Percentiles rank a stretch among this genome's conserved stretches.
Evolutionary conservation across 805 yeast species (phyloP).

Genomic region (Lachancea nothofagi): DNA sequence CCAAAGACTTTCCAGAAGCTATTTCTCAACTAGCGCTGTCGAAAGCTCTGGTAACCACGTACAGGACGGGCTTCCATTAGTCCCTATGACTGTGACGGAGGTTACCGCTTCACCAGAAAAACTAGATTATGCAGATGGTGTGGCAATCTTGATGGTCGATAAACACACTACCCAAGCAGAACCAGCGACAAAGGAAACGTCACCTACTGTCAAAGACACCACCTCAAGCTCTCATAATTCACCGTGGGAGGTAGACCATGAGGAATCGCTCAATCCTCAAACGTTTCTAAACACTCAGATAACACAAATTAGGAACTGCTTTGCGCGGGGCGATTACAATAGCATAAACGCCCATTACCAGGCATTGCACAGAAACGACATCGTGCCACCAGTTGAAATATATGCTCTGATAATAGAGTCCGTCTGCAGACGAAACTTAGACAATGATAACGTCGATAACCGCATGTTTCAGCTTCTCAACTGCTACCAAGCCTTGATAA

Average conservation of each 20-base stretch:
- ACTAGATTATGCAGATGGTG: not conserved
- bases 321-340: constrained; percentile 28
- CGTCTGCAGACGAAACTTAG: constrained; percentile 44
- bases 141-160: no score
- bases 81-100: not conserved
- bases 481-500: constrained; percentile 61
- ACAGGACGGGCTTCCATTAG: not conserved
- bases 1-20: constrained; percentile 17
- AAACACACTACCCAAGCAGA: no score
- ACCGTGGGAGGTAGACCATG: constrained; percentile 32
- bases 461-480: constrained; percentile 57
- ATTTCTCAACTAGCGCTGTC: constrained; percentile 16
- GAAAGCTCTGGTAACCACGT: not conserved
- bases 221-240: not conserved
- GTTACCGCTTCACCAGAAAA: not conserved
- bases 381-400: constrained; percentile 45
- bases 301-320: constrained; percentile 29
- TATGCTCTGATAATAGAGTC: constrained; percentile 55
- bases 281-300: constrained; percentile 32
- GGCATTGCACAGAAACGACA: constrained; percentile 37
- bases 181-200: no score
- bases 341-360: constrained; percentile 37
- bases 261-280: constrained; percentile 26
- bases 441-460: constrained; percentile 50
- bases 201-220: no score